Conservation (phyloP, 257 asterid genomes). For the Handroanthus guayacan region DNA sequence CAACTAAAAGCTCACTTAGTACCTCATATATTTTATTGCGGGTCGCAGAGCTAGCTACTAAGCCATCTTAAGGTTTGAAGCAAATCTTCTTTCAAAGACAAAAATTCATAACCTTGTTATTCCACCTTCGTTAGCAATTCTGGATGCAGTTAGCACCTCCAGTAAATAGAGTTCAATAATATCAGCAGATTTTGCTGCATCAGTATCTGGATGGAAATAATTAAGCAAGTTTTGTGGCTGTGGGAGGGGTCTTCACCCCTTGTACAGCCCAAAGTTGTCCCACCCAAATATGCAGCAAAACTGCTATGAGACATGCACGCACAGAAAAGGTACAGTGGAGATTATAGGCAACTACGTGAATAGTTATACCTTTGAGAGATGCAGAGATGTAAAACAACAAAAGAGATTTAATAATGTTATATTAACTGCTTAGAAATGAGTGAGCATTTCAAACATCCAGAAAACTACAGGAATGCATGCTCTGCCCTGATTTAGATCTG, state of each 20-base stretch:
- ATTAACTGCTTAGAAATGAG: neutral
- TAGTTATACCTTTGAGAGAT: neutral
- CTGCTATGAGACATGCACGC: neutral
- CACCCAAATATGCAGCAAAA: neutral
- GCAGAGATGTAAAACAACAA: neutral
- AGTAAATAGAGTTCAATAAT: conserved; percentile 9
- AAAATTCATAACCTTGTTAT: conserved; percentile 1
- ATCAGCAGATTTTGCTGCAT: neutral
- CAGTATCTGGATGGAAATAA: neutral
- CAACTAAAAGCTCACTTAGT: conserved; percentile 9
- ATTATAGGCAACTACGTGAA: neutral
- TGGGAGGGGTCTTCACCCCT: no score
- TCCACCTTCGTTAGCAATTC: neutral
- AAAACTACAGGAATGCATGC: neutral
- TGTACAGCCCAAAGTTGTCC: neutral
- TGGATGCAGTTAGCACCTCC: neutral
- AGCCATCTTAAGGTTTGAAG: conserved; percentile 3
- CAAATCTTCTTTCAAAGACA: conserved; percentile 2
- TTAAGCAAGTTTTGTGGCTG: neutral
- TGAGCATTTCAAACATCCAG: conserved; percentile 4
- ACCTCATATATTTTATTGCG: neutral
- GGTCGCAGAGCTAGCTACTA: neutral
- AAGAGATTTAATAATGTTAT: neutral
- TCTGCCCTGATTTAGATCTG: neutral
- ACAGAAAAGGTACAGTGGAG: neutral